Evolutionary conservation across 2,329 filamentous ascomycete genomes (phyloP).

Genomic region (Zymoseptoria crescenta): DNA sequence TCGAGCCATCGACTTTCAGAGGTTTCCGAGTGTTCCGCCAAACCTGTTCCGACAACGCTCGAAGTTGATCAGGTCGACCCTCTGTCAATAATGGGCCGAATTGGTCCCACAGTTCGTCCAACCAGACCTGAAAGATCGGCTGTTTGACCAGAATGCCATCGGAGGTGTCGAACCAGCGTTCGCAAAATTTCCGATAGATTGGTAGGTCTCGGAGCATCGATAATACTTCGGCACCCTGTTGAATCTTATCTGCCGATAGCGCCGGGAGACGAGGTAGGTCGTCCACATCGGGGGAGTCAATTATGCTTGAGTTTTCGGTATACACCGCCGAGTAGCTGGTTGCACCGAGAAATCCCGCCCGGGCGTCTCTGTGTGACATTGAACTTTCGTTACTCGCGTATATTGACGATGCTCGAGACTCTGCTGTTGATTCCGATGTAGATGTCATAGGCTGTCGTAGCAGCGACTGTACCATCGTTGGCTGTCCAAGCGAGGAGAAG

Average conservation of each 20-base stretch:
- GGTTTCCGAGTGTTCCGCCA: constrained; percentile 37
- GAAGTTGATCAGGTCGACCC: constrained; percentile 28
- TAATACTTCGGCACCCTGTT: constrained; percentile 28
- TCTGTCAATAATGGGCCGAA: constrained; percentile 23
- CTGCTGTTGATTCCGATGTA: neutral
- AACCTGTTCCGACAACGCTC: constrained; percentile 33
- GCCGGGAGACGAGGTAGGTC: constrained; percentile 20
- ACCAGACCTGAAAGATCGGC: constrained; percentile 27
- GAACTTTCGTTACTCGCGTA: constrained; percentile 16
- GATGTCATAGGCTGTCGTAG: constrained; percentile 4
- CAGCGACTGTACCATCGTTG: constrained; percentile 6
- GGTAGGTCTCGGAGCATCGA: constrained; percentile 27
- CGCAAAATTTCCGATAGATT: constrained; percentile 24
- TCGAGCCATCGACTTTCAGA: constrained; percentile 31
- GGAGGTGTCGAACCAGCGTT: constrained; percentile 28
- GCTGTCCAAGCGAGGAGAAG: constrained; percentile 1
- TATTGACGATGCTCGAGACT: constrained; percentile 13
- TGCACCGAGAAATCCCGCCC: constrained; percentile 27
- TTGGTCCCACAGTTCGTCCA: constrained; percentile 31
- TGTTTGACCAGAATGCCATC: constrained; percentile 28
- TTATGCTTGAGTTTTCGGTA: constrained; percentile 24
- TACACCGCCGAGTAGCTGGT: constrained; percentile 30
- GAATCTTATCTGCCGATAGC: constrained; percentile 24
- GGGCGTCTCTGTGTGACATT: constrained; percentile 23
- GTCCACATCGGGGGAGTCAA: constrained; percentile 19